Percentiles rank a stretch among this genome's conserved stretches.
These are phyloP conservation scores for Epichloe gansuensis DNA, from an alignment of 2,329 filamentous ascomycete species.

Conservation along the genomic window DNA sequence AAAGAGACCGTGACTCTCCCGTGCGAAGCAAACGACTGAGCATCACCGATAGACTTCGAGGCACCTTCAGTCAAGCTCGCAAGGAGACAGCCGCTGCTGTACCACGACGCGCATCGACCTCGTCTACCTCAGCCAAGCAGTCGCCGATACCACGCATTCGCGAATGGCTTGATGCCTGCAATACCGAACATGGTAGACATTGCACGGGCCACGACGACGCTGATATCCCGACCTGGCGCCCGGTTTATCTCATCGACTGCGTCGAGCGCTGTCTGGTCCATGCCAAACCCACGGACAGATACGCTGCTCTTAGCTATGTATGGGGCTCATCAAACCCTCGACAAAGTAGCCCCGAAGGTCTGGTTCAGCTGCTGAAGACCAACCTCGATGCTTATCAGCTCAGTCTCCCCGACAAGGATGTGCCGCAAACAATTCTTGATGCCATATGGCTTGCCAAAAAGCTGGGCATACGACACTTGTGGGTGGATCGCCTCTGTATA, in stretches of 20 bases:
- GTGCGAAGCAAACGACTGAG: conserved; percentile 25
- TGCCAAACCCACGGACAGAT: conserved; percentile 25
- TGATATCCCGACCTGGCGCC: conserved; percentile 23
- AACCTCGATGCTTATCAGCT: conserved; percentile 25
- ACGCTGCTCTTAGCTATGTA: conserved; percentile 34
- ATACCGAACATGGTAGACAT: conserved; percentile 27
- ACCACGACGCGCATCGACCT: conserved; percentile 18
- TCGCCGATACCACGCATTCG: conserved; percentile 26
- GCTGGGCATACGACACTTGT: conserved; percentile 29
- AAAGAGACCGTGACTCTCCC: conserved; percentile 16
- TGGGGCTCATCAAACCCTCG: conserved; percentile 21
- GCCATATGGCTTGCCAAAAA: conserved; percentile 32
- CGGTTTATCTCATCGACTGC: conserved; percentile 28
- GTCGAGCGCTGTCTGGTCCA: conserved; percentile 26
- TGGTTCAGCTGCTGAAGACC: conserved; percentile 20
- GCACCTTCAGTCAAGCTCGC: conserved; percentile 21
- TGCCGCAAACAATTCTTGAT: conserved; percentile 30
- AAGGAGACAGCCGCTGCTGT: conserved; percentile 16
- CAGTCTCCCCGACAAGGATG: conserved; percentile 22
- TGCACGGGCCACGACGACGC: conserved; percentile 19
- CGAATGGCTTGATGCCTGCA: conserved; percentile 31
- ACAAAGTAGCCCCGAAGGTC: conserved; percentile 14
- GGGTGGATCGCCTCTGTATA: conserved; percentile 34
- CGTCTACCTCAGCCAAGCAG: conserved; percentile 15
- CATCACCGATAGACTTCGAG: conserved; percentile 26